Evolutionary conservation across 306 rosid genomes (phyloP).

Genomic region (Boehmeria nivea): DNA sequence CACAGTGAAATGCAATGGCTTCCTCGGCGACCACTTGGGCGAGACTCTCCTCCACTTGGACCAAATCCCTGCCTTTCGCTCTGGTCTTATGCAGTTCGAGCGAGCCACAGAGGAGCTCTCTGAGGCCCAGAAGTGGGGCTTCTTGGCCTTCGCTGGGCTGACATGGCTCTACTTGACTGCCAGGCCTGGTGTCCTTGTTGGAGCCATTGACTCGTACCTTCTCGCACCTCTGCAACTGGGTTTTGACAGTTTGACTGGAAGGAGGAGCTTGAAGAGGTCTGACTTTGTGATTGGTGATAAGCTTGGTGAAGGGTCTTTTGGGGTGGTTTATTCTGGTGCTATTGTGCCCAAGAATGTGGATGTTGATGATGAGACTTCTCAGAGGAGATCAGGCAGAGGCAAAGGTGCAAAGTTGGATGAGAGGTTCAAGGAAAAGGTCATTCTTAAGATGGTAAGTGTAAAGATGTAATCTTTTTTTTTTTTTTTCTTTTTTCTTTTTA

Average conservation of each 20-base stretch:
- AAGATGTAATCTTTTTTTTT: too few relatives aligned
- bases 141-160: conserved; percentile 49
- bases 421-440: conserved; percentile 69
- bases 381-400: conserved; percentile 39
- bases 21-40: conserved; percentile 37
- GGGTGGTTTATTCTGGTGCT: conserved; percentile 79
- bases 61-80: conserved; percentile 48
- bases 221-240: conserved; percentile 83
- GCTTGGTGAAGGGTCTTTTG: conserved; percentile 90
- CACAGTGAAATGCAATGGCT: conserved; percentile 35
- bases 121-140: conserved; percentile 62
- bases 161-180: conserved; percentile 79
- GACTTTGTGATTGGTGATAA: conserved; percentile 72
- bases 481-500: too few relatives aligned
- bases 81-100: conserved; percentile 47
- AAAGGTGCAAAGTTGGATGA: conserved; percentile 28
- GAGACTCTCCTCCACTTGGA: conserved; percentile 39
- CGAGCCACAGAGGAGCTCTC: conserved; percentile 41
- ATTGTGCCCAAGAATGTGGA: conserved; percentile 51
- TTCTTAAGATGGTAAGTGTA: conserved; percentile 72
- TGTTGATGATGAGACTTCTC: conserved; percentile 26
- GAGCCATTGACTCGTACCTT: conserved; percentile 90
- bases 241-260: conserved; percentile 58
- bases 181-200: conserved; percentile 86
- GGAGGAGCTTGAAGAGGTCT: conserved; percentile 56